Percentiles rank a stretch among this genome's conserved stretches.
phyloP scores from a whole-genome alignment of 106 monocot species.

The Alisma plantagoaquatica region DNA sequence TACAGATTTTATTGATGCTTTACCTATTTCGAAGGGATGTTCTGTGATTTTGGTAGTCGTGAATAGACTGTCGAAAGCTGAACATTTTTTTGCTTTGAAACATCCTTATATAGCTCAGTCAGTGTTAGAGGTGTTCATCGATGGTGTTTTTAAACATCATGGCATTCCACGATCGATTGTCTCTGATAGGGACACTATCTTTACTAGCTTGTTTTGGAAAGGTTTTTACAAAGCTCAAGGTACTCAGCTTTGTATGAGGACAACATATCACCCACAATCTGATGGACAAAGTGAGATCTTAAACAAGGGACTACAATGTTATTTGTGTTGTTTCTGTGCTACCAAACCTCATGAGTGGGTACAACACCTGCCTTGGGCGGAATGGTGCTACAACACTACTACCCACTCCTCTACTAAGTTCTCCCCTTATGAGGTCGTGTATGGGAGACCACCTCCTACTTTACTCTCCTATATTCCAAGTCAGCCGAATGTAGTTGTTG shows the following conservation, averaged over 20 bases:
- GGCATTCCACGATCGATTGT: background rate
- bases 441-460: too few species aligned
- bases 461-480: too few species aligned
- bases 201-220: constrained; percentile 1
- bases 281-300: constrained; percentile 2
- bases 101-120: background rate
- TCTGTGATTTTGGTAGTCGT: background rate
- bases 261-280: background rate
- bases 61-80: background rate
- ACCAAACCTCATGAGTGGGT: too few species aligned
- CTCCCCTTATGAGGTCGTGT: too few species aligned
- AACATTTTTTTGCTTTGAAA: background rate
- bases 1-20: too few species aligned
- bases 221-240: background rate
- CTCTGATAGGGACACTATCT: background rate
- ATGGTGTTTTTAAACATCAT: background rate
- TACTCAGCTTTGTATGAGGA: background rate
- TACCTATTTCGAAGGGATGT: background rate
- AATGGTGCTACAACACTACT: too few species aligned
- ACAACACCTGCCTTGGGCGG: too few species aligned
- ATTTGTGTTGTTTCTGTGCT: background rate
- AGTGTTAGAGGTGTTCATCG: background rate
- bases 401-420: too few species aligned
- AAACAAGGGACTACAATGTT: background rate
- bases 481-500: too few species aligned